Base-by-base conservation (phyloP, 169 alveolate genomes). In the Cryptosporidium ryanae region DNA sequence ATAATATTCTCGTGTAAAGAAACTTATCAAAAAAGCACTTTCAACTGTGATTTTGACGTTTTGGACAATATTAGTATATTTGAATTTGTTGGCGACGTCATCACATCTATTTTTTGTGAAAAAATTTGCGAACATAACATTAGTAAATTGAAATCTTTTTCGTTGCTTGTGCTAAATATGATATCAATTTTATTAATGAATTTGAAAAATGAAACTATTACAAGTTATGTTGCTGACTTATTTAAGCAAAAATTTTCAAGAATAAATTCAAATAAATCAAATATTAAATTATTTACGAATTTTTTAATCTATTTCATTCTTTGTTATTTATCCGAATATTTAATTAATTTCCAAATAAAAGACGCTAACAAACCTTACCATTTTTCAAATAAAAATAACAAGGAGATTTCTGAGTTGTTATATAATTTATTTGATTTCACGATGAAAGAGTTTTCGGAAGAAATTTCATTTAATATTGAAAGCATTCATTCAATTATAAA, bases 121-220 rank as follows among this genome's bases (percentile, higher is more conserved):
- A 55, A 52, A n/a, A 5, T 21, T 52, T 0, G 6, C 5, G 27
- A 52, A 12, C 8, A 50, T 29, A 27, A 38, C 0, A 38, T 38
- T 38, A 6, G 8, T 38, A 38, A 10, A 6, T 38, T 38, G 3
- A 38, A 10, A 38, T 8, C 59, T 18, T n/a, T 68, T 29, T 31
- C 83, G 6, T 15, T 27, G 13, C 17, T 68, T 23, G n/a, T 49
- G 7, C 6, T 68, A 15, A 29, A 54, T 25, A 31, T 54, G 1
- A 68, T 68, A 13, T 68, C 83, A 52, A 68, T 68, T 34, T 68
- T 64, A 52, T 50, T 68, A 15, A 32, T 68, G n/a, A 31, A 68
- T 32, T 32, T 31, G 23, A 68, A n/a, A 17, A 3, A 31, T 6
- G 83, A 68, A 66, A 18, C 29, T 6, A 48, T 31, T 8, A 15